These are phyloP conservation scores for Corylus heterophylla DNA, from an alignment of 306 rosid species.

Conservation along the genomic window DNA sequence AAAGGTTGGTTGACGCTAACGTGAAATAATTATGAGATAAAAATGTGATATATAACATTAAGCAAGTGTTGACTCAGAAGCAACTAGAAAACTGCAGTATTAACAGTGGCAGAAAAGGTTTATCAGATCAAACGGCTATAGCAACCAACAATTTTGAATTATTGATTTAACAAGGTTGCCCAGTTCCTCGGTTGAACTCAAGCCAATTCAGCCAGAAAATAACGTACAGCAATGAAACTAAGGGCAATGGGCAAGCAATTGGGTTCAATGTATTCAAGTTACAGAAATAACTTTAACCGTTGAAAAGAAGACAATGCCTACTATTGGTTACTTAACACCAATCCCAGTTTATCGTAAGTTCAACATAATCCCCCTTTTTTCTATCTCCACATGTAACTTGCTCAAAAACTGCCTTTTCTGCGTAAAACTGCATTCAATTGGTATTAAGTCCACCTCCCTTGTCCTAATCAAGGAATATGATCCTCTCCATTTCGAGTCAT, in stretches of 20 bases:
- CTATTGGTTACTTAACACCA: neutral
- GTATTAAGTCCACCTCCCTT: neutral
- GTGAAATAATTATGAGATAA: too few relatives aligned
- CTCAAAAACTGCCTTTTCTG: constrained; percentile 1
- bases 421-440: neutral
- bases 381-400: neutral
- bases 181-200: neutral
- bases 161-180: neutral
- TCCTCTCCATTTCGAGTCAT: too few relatives aligned
- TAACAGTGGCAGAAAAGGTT: neutral
- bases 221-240: too few relatives aligned
- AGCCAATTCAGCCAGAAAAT: too few relatives aligned
- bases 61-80: neutral
- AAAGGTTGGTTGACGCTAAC: too few relatives aligned
- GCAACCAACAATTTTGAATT: neutral
- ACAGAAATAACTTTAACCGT: neutral
- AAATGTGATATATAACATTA: too few relatives aligned
- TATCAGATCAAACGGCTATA: neutral
- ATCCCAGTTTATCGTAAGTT: neutral
- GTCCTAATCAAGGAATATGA: neutral
- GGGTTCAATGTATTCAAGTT: neutral
- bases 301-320: neutral
- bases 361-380: neutral
- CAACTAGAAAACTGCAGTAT: neutral
- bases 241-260: too few relatives aligned